Conservation (phyloP, 2,329 filamentous ascomycete genomes). For the Dactylella cylindrospora region DNA sequence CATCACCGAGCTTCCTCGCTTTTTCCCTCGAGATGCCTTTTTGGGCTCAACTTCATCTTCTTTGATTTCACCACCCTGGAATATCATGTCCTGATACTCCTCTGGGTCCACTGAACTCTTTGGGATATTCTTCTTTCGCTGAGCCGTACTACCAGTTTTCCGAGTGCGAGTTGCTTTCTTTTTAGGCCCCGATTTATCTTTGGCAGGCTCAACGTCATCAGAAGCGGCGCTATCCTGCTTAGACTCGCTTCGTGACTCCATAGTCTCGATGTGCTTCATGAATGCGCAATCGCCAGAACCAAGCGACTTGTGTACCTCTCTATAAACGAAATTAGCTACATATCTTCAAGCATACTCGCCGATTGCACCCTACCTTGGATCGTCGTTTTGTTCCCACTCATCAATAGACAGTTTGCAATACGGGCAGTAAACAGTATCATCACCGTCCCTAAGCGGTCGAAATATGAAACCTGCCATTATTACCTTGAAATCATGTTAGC, state of each 20-base stretch:
- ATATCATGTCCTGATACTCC: slow-evolving; percentile 49
- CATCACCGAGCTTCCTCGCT: slow-evolving; percentile 59
- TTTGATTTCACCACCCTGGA: neutral
- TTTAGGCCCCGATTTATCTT: slow-evolving; percentile 50
- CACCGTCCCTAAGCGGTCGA: slow-evolving; percentile 26
- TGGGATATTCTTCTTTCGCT: slow-evolving; percentile 48
- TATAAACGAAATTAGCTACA: slow-evolving; percentile 18
- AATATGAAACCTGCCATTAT: slow-evolving; percentile 45
- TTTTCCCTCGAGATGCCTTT: slow-evolving; percentile 57
- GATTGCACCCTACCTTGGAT: slow-evolving; percentile 81
- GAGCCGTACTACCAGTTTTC: slow-evolving; percentile 15
- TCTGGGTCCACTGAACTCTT: slow-evolving; percentile 19
- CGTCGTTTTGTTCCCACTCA: slow-evolving; percentile 90
- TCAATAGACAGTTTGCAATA: slow-evolving; percentile 90
- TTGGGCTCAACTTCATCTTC: slow-evolving; percentile 8
- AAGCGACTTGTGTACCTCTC: slow-evolving; percentile 17
- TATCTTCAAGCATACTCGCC: too few species aligned
- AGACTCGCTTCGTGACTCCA: neutral
- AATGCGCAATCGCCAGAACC: slow-evolving; percentile 26
- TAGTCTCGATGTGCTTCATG: neutral
- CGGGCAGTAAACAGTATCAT: slow-evolving; percentile 82
- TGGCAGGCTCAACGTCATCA: neutral
- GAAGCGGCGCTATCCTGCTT: neutral
- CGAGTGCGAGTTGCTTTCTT: slow-evolving; percentile 53
- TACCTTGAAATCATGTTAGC: slow-evolving; percentile 10